Evolutionary conservation across 306 rosid genomes (phyloP).

Genomic region (Bauhinia variegata): DNA sequence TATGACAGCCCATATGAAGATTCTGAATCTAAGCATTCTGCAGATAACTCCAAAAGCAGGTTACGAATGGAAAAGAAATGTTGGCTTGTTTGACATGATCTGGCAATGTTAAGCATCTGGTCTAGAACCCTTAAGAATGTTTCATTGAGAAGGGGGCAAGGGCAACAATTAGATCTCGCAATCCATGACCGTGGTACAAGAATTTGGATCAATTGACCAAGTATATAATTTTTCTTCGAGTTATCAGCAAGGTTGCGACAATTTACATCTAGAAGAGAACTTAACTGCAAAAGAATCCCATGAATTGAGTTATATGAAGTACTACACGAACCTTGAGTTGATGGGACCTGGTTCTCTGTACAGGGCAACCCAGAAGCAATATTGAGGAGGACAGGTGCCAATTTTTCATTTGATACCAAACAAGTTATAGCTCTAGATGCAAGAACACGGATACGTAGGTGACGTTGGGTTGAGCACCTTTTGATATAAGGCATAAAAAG

Average conservation of each 20-base stretch:
- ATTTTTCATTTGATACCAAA: constrained; percentile 83
- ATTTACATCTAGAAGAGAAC: constrained; percentile 73
- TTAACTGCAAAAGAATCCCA: constrained; percentile 83
- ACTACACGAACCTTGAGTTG: constrained; percentile 34
- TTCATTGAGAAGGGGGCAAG: constrained; percentile 76
- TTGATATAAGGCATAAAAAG: constrained; percentile 82
- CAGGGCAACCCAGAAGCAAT: constrained; percentile 78
- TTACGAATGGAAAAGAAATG: constrained; percentile 49
- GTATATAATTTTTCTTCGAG: constrained; percentile 70
- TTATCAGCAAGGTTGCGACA: constrained; percentile 80
- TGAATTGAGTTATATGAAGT: constrained; percentile 74
- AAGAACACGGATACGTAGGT: constrained; percentile 85
- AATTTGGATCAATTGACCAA: constrained; percentile 62
- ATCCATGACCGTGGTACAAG: constrained; percentile 68
- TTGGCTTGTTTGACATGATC: constrained; percentile 50
- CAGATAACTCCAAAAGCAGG: constrained; percentile 71
- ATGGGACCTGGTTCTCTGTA: constrained; percentile 37
- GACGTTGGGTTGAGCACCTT: constrained; percentile 88
- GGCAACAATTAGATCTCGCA: constrained; percentile 61
- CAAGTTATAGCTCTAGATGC: constrained; percentile 91
- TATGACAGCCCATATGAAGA: constrained; percentile 45
- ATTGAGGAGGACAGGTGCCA: constrained; percentile 66
- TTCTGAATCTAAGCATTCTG: constrained; percentile 73
- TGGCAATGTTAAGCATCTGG: constrained; percentile 79
- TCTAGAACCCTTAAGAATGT: constrained; percentile 70